Evolutionary conservation across 192 early-diverging fungal species (phyloP).

Genomic region (Coemansia sp.): DNA sequence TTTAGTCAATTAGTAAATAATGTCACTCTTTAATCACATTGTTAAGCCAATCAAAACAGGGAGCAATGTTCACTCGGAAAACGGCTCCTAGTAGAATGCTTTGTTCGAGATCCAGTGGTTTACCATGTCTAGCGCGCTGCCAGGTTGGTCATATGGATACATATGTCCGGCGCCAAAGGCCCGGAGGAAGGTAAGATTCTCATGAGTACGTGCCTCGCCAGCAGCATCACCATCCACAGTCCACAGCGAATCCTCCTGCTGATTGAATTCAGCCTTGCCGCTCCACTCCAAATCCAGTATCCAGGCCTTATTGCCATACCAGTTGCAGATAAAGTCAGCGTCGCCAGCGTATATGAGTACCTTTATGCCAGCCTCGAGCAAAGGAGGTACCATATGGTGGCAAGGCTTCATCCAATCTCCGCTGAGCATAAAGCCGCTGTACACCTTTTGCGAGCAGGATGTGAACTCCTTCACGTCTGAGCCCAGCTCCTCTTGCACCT

Average conservation of each 20-base stretch:
- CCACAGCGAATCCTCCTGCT: conserved; percentile 74
- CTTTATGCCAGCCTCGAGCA: conserved; percentile 80
- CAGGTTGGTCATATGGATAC: conserved; percentile 93
- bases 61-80: background rate
- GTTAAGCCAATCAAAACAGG: background rate
- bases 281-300: conserved; percentile 81
- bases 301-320: conserved; percentile 91
- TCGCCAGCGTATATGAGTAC: conserved; percentile 92
- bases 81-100: conserved; percentile 29
- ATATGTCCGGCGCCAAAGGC: conserved; percentile 89
- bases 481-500: conserved; percentile 77
- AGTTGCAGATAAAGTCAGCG: conserved; percentile 93
- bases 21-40: background rate
- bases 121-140: conserved; percentile 79
- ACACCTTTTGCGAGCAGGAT: conserved; percentile 84
- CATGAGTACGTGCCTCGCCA: conserved; percentile 68
- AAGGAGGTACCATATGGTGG: conserved; percentile 61
- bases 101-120: conserved; percentile 73
- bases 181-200: conserved; percentile 82
- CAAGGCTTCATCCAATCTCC: conserved; percentile 94
- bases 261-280: conserved; percentile 69
- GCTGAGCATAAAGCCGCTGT: conserved; percentile 74
- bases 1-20: background rate
- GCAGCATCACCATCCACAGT: conserved; percentile 60
- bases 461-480: conserved; percentile 70